Conservation (phyloP, 306 rosid genomes). For the Rosa persica region DNA sequence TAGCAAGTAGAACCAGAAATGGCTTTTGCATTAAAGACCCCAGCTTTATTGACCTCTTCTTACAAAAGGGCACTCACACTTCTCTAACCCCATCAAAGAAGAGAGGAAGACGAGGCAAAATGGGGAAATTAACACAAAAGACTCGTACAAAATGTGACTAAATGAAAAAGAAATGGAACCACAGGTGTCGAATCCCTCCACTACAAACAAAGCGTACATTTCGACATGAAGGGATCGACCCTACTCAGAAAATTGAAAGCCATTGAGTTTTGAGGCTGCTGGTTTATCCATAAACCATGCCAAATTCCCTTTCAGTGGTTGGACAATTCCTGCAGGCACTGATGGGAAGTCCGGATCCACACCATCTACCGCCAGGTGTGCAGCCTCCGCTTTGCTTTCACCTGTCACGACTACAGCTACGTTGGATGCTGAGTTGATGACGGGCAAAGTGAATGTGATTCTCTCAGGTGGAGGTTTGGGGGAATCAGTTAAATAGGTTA, state of each 20-base stretch:
- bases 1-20: conserved; percentile 19
- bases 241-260: conserved; percentile 53
- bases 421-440: conserved; percentile 91
- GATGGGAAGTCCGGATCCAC: conserved; percentile 44
- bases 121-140: conserved; percentile 38
- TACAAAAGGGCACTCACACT: conserved; percentile 47
- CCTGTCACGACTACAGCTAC: conserved; percentile 71
- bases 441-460: conserved; percentile 93
- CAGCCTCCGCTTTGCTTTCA: conserved; percentile 75
- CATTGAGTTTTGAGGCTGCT: conserved; percentile 81
- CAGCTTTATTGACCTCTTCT: conserved; percentile 51
- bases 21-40: conserved; percentile 43
- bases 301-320: conserved; percentile 74
- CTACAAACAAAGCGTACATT: conserved; percentile 65
- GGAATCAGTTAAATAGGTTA: conserved; percentile 84
- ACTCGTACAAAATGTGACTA: conserved; percentile 21
- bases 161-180: conserved; percentile 28
- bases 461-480: conserved; percentile 98
- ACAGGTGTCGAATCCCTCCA: conserved; percentile 43
- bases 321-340: conserved; percentile 74
- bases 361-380: conserved; percentile 62
- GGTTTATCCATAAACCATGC: conserved; percentile 89
- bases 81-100: conserved; percentile 40
- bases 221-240: conserved; percentile 27
- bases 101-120: conserved; percentile 45